Evolutionary conservation across 352 stramenopile genomes (phyloP).

Genomic region (Phytopythium chamaehyphon): DNA sequence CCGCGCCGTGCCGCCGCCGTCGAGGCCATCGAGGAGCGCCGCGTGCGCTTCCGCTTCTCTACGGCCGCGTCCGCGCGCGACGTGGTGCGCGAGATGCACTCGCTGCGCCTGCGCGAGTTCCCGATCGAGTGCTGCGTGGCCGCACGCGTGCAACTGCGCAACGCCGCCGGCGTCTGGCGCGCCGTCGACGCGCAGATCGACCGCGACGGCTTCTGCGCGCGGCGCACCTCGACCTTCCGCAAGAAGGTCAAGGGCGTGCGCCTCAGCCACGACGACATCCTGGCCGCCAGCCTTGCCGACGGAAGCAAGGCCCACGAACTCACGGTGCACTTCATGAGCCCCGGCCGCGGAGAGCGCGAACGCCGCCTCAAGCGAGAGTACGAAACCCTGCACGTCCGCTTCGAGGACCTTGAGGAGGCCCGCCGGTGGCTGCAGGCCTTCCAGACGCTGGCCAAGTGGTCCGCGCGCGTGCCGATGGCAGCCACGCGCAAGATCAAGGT

Average conservation of each 20-base stretch:
- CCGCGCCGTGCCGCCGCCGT: constrained; percentile 46
- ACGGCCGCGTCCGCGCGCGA: constrained; percentile 53
- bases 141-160: constrained; percentile 28
- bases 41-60: constrained; percentile 59
- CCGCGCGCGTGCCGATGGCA: constrained; percentile 55
- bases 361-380: constrained; percentile 54
- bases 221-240: constrained; percentile 53
- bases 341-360: constrained; percentile 47
- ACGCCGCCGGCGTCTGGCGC: constrained; percentile 44
- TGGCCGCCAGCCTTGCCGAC: constrained; percentile 28
- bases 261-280: constrained; percentile 52
- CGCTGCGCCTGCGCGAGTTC: constrained; percentile 51
- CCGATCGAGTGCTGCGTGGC: constrained; percentile 33
- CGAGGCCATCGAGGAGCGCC: constrained; percentile 50
- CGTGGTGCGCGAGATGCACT: constrained; percentile 69
- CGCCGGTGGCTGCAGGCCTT: constrained; percentile 34
- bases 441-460: constrained; percentile 62
- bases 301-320: constrained; percentile 26
- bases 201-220: constrained; percentile 50
- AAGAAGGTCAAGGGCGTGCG: constrained; percentile 51
- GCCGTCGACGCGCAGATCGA: constrained; percentile 42
- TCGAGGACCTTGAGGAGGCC: constrained; percentile 20
- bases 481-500: constrained; percentile 61
- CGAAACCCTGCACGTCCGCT: constrained; percentile 33
- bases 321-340: constrained; percentile 62